Conservation (phyloP, 106 monocot species). For the Acorus calamus region DNA sequence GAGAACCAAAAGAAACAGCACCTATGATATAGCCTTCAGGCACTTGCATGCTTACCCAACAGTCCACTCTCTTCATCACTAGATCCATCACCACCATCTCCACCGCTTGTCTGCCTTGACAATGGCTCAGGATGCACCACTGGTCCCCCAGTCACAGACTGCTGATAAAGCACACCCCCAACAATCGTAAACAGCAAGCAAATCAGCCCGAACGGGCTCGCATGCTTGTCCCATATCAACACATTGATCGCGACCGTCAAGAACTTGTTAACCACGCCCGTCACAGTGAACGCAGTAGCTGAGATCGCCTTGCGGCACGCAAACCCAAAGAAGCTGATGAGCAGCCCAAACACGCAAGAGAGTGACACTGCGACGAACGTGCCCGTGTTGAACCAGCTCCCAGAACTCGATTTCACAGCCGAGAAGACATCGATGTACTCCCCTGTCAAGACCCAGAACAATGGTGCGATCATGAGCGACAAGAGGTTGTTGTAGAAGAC, state of each 20-base stretch:
- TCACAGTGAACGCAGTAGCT: conserved; percentile 87
- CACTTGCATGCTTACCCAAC: conserved; percentile 33
- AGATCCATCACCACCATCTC: conserved; percentile 10
- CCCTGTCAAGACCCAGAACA: conserved; percentile 74
- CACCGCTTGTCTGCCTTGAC: conserved; percentile 11
- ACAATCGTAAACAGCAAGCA: conserved; percentile 68
- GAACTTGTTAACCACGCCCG: conserved; percentile 89
- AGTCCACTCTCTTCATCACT: conserved; percentile 27
- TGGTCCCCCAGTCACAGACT: conserved; percentile 45
- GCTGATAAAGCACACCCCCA: conserved; percentile 86
- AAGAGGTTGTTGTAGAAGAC: conserved; percentile 85
- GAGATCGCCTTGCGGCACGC: conserved; percentile 88
- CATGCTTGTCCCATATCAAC: conserved; percentile 87
- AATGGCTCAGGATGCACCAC: conserved; percentile 6
- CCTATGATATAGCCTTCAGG: conserved; percentile 7
- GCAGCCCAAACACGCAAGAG: conserved; percentile 74
- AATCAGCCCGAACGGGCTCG: conserved; percentile 47
- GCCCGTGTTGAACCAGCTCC: conserved; percentile 26
- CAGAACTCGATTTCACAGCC: conserved; percentile 19
- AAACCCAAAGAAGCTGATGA: conserved; percentile 95
- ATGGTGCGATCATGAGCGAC: conserved; percentile 64
- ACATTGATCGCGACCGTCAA: conserved; percentile 86
- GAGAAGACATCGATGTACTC: conserved; percentile 61
- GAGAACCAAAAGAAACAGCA: too few species aligned
- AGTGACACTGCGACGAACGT: conserved; percentile 62